Base-by-base conservation (phyloP, 1,139 yeast species). In the Scheffersomyces insectosa region DNA sequence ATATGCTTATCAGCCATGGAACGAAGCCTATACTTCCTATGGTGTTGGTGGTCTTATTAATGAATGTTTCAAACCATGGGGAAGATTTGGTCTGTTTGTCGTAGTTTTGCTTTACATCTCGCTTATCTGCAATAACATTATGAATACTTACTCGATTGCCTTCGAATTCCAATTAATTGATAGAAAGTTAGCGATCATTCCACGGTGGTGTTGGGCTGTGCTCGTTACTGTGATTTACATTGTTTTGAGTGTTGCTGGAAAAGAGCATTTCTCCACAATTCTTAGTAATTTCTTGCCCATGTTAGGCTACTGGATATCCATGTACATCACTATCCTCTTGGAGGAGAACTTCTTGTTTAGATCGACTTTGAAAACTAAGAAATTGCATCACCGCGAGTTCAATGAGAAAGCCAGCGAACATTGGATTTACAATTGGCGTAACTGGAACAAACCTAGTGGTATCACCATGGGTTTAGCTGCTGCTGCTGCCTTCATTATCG, bases 71-170 rank as follows among this genome's bases (percentile, higher is more conserved):
- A 37, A 39, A 16, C 63, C 63, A 1, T 62, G 66, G 65, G 65
- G 64, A 1, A 47, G 49, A 1, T 60, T 60, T 38, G 67, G 67
- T 5, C 64, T 64, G 40, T 64, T 69, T 49, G 61, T 68, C 31
- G 65, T 64, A 33, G 68, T 69, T 9, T 37, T 68, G 5, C 53
- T 68, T 41, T 69, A 56, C 54, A 42, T 70, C 8, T 68, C 73
- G 3, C 59, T 70, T 38, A 60, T 69, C 29, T 65, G 72, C 50
- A 70, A 69, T 50, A 69, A 66, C 44, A 62, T 70, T 47, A 65
- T 70, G 60, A 62, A 61, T 45, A 59, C 66, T 8, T 62, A 62
- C 42, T 57, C 63, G 12, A 52, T 55, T 30, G 65, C 63, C 1
- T 57, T 62, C 38, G 63, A 60, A 38, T 53, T 60, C 42, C 67